Evolutionary conservation across 805 yeast species (phyloP).

Genomic region (Candida corydali): DNA sequence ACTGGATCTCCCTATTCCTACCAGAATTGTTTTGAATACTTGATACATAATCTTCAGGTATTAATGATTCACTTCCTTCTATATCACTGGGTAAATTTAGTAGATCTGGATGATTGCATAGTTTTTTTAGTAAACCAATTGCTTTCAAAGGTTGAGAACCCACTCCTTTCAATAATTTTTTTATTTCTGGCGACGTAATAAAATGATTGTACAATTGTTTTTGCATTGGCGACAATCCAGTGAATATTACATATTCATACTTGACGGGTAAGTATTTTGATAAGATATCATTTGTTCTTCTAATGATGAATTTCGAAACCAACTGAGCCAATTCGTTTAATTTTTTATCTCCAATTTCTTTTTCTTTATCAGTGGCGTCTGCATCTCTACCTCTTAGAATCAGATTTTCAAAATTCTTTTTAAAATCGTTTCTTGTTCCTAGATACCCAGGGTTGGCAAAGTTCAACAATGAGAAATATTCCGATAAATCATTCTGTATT

Average conservation of each 20-base stretch:
- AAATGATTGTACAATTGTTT: slow-evolving; percentile 64
- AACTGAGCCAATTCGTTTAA: slow-evolving; percentile 64
- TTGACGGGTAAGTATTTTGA: slow-evolving; percentile 93
- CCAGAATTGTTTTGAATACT: slow-evolving; percentile 40
- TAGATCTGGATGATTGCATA: slow-evolving; percentile 92
- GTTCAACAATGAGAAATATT: slow-evolving; percentile 90
- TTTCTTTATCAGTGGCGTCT: slow-evolving; percentile 76
- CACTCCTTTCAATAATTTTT: slow-evolving; percentile 56
- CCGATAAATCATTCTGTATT: slow-evolving; percentile 89
- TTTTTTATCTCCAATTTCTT: slow-evolving; percentile 62
- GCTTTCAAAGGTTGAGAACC: slow-evolving; percentile 87
- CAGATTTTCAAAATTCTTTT: slow-evolving; percentile 76
- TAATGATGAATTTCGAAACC: slow-evolving; percentile 85
- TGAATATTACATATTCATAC: slow-evolving; percentile 95
- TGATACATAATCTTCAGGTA: slow-evolving; percentile 71
- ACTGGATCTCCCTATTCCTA: slow-evolving; percentile 68
- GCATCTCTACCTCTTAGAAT: slow-evolving; percentile 89
- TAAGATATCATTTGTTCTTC: slow-evolving; percentile 92
- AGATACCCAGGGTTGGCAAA: slow-evolving; percentile 93
- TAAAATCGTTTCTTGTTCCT: slow-evolving; percentile 79
- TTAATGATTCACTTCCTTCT: slow-evolving; percentile 58
- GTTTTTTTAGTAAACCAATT: slow-evolving; percentile 80
- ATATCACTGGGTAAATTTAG: slow-evolving; percentile 72
- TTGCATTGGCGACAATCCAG: slow-evolving; percentile 78
- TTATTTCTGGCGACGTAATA: slow-evolving; percentile 74